Base-by-base conservation (phyloP, 306 rosid species). In the Herpetospermum pedunculosum region DNA sequence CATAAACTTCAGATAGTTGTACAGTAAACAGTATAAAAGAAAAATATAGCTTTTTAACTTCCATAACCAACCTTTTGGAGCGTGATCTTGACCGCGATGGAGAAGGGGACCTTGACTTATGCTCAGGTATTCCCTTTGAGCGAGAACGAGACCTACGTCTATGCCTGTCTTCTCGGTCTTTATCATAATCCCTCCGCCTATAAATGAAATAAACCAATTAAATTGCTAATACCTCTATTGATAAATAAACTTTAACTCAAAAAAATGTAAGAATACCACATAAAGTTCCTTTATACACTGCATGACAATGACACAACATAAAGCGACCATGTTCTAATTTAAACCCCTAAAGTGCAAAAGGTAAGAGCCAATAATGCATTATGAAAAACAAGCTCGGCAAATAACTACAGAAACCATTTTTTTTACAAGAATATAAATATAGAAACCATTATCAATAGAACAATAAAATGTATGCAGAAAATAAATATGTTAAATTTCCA, bases 61-160 rank as follows among this genome's bases (percentile, higher is more conserved):
- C 28, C 29, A 26, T 49, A 73, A 34, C 60, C 63, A 76, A 93
- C 98, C 98, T 93, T 86, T 93, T 93, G 25, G 98, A 93, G 57
- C 96, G 96, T 38, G 98, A 93, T 8, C 97, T 90, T 34, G 98
- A 93, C 10, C 97, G 96, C n/a, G 98, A 86, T 7, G 97, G 96
- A 29, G 98, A 90, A 6, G 94, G 92, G 1, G 98, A 91, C 75
- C 89, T 84, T 28, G 98, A 84, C 72, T 52, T 62, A 40, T 79
- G 98, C 81, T 91, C 97, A 69, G 97, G 86, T 77, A 84, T 87
- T 76, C 80, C 92, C 79, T 41, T 75, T 21, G 94, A 79, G 58
- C 37, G 83, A 26, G 92, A 88, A 15, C 88, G 88, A 60, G 98
- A 92, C 81, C 74, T 86, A 30, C 60, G 96, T 78, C 69, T 85